Evolutionary conservation across 495 filamentous ascomycete genomes (phyloP).

Genomic region (Ramalina peruviana): DNA sequence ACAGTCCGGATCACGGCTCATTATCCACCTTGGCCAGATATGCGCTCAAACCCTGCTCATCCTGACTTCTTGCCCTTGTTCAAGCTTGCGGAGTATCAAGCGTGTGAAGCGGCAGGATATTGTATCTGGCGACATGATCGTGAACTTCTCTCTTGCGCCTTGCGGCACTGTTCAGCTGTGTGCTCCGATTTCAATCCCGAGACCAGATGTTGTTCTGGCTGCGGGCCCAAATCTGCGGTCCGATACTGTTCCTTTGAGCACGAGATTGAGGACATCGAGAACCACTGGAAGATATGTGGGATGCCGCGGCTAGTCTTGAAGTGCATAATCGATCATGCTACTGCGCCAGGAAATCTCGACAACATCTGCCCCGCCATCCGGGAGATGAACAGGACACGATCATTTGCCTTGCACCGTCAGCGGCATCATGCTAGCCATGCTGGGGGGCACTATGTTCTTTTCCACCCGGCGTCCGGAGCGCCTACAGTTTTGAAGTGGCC

Average conservation of each 20-base stretch:
- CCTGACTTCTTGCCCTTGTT: conserved; percentile 8
- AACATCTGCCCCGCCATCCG: conserved; percentile 5
- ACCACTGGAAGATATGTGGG: conserved; percentile 25
- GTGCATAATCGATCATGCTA: conserved; percentile 7
- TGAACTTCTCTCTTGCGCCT: conserved; percentile 15
- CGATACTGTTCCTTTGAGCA: conserved; percentile 31
- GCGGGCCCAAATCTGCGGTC: conserved; percentile 28
- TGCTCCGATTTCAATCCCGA: conserved; percentile 36
- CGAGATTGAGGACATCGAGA: conserved; percentile 21
- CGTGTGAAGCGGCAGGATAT: conserved; percentile 8
- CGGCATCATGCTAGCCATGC: neutral
- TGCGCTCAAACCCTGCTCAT: conserved; percentile 2
- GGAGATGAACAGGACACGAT: conserved; percentile 4
- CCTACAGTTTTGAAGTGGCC: conserved; percentile 4
- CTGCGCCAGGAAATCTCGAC: conserved; percentile 2
- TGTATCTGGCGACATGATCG: conserved; percentile 12
- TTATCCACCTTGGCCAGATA: conserved; percentile 4
- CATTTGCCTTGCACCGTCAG: conserved; percentile 6
- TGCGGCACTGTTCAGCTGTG: conserved; percentile 25
- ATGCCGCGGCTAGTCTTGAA: neutral
- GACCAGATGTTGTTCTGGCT: conserved; percentile 27
- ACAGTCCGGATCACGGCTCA: conserved; percentile 3
- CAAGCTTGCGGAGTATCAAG: conserved; percentile 13
- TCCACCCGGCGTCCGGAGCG: neutral
- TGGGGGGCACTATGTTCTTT: conserved; percentile 9